phyloP scores from a whole-genome alignment of 2,329 filamentous ascomycete species.

The Cercospora berteroae region DNA sequence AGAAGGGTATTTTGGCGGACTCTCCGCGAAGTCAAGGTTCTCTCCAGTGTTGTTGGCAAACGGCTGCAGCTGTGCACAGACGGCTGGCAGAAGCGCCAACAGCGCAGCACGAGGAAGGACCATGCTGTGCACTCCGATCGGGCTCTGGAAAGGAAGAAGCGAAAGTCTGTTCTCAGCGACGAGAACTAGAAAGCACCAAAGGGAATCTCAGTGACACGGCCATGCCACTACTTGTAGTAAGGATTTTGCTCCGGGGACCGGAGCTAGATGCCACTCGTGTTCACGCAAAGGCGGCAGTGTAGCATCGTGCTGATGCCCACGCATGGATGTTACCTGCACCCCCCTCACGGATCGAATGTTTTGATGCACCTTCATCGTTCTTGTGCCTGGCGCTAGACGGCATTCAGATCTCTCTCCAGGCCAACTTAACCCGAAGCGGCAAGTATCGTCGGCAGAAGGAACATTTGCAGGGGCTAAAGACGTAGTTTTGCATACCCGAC shows the following conservation, averaged over 20 bases:
- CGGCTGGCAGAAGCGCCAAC: constrained; percentile 34
- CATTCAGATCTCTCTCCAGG: not conserved
- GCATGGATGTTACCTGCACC: not conserved
- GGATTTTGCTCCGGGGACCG: not conserved
- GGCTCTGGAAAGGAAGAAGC: not conserved
- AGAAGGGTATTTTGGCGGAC: constrained; percentile 74
- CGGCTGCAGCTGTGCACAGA: constrained; percentile 31
- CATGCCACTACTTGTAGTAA: not conserved
- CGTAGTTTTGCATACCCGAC: not conserved
- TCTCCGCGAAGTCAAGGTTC: constrained; percentile 39
- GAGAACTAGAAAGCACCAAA: not conserved
- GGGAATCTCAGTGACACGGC: not conserved
- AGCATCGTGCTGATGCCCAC: not conserved
- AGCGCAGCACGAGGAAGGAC: constrained; percentile 27
- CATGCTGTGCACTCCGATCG: constrained; percentile 21
- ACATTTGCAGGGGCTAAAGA: not conserved
- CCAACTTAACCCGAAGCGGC: not conserved
- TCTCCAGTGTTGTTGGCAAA: constrained; percentile 18
- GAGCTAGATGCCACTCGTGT: not conserved
- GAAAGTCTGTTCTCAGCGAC: not conserved
- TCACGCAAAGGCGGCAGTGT: not conserved
- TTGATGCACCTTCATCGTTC: not conserved
- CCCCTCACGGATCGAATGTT: constrained; percentile 11
- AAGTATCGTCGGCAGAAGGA: not conserved
- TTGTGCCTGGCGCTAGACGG: constrained; percentile 2